These are phyloP conservation scores for Pleurotus pulmonarius DNA, from an alignment of 768 basidiomycete genomes.

Conservation along the genomic window DNA sequence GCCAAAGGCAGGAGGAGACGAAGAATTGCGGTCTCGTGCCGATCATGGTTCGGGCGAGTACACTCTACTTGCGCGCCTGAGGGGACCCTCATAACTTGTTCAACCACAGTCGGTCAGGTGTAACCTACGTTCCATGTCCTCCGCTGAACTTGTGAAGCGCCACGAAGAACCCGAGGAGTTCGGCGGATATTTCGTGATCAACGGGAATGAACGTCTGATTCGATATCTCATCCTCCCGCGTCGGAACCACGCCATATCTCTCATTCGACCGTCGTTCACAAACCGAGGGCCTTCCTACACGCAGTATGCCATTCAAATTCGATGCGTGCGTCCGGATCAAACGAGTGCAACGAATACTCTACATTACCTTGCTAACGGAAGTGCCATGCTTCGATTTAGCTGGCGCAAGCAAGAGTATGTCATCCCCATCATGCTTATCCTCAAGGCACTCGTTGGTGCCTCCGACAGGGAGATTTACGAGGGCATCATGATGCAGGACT, in stretches of 20 bases:
- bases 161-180: conserved; percentile 99
- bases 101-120: conserved; percentile 77
- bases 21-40: conserved; percentile 92
- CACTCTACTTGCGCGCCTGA: not conserved
- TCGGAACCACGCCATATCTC: conserved; percentile 91
- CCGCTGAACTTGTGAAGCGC: conserved; percentile 80
- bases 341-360: conserved; percentile 91
- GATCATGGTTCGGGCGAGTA: conserved; percentile 92
- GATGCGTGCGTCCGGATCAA: conserved; percentile 91
- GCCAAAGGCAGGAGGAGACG: conserved; percentile 63
- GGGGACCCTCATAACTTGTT: too few species aligned
- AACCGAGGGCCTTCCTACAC: conserved; percentile 96
- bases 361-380: conserved; percentile 97
- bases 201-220: conserved; percentile 98
- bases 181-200: conserved; percentile 97
- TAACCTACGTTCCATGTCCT: conserved; percentile 82
- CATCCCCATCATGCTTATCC: conserved; percentile 93
- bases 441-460: conserved; percentile 88
- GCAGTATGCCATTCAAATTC: conserved; percentile 90
- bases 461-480: conserved; percentile 97
- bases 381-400: conserved; percentile 93
- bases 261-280: conserved; percentile 85
- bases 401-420: conserved; percentile 99
- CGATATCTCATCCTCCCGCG: conserved; percentile 96
- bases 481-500: conserved; percentile 94